Percentiles rank a stretch among this genome's conserved stretches.
These are phyloP conservation scores for Penicillium italicum DNA, from an alignment of 2,329 filamentous ascomycete genomes.

Conservation along the genomic window DNA sequence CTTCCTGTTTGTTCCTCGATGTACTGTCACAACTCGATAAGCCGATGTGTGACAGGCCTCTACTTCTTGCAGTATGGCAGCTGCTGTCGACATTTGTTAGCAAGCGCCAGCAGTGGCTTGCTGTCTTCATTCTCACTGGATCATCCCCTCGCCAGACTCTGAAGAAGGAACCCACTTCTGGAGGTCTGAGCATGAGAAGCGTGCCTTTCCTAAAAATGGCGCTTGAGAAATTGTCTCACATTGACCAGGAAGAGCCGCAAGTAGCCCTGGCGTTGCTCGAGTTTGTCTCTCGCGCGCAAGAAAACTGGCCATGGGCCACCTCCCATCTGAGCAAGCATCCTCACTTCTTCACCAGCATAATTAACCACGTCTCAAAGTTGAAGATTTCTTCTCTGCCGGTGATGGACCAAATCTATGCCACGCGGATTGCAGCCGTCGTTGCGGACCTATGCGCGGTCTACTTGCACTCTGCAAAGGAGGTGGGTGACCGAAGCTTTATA, in stretches of 20 bases:
- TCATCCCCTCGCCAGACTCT: conserved; percentile 75
- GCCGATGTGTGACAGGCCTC: conserved; percentile 63
- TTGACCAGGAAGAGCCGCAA: conserved; percentile 61
- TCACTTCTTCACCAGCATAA: conserved; percentile 67
- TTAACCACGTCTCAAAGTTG: conserved; percentile 63
- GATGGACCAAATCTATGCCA: conserved; percentile 53
- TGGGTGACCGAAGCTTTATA: conserved; percentile 64
- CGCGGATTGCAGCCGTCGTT: conserved; percentile 72
- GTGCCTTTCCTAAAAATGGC: conserved; percentile 72
- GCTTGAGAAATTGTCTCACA: conserved; percentile 63
- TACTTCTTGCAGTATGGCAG: conserved; percentile 72
- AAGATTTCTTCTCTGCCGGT: conserved; percentile 52
- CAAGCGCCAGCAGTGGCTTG: conserved; percentile 93
- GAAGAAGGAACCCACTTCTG: conserved; percentile 48
- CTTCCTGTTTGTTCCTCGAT: conserved; percentile 78
- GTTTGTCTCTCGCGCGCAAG: conserved; percentile 83
- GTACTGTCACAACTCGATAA: conserved; percentile 73
- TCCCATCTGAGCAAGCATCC: conserved; percentile 71
- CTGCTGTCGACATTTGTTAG: conserved; percentile 82
- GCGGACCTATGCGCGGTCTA: conserved; percentile 89
- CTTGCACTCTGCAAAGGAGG: conserved; percentile 78
- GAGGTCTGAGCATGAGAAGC: conserved; percentile 48
- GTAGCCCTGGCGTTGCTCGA: conserved; percentile 74
- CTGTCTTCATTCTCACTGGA: conserved; percentile 86
- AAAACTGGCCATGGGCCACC: conserved; percentile 94